These are phyloP conservation scores for Skeletonema potamos DNA, from an alignment of 108 stramenopile genomes.

Conservation along the genomic window DNA sequence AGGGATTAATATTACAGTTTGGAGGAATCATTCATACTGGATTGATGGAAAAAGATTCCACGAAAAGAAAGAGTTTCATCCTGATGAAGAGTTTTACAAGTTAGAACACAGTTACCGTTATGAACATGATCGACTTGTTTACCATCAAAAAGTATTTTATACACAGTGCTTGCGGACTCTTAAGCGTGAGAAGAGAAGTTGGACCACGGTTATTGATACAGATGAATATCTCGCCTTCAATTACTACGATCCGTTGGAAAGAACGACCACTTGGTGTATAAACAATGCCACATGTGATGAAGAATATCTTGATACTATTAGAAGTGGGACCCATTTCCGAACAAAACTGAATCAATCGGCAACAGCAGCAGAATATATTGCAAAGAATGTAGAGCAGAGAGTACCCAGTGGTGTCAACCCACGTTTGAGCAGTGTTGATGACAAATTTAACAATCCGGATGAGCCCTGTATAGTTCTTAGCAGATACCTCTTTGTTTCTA, in stretches of 20 bases:
- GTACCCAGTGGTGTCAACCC: too few relatives aligned
- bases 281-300: background rate
- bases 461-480: slow-evolving; percentile 2
- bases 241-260: slow-evolving; percentile 3
- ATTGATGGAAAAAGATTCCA: slow-evolving; percentile 5
- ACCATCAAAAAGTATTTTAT: slow-evolving; percentile 36
- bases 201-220: slow-evolving; percentile 56
- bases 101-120: background rate
- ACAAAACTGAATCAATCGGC: background rate
- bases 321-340: background rate
- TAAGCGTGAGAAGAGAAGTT: slow-evolving; percentile 21
- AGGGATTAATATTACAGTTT: slow-evolving; percentile 23
- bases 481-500: background rate
- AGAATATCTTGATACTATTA: background rate
- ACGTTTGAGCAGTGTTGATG: background rate
- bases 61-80: background rate
- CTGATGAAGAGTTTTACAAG: background rate
- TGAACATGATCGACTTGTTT: background rate
- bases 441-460: background rate
- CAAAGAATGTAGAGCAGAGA: background rate
- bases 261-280: background rate
- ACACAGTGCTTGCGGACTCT: slow-evolving; percentile 26
- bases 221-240: slow-evolving; percentile 69
- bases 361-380: slow-evolving; percentile 10
- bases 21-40: slow-evolving; percentile 3